Percentiles rank a stretch among this genome's conserved stretches.
Conservation (phyloP, 352 stramenopile genomes). For the Pythium sukuiense region DNA sequence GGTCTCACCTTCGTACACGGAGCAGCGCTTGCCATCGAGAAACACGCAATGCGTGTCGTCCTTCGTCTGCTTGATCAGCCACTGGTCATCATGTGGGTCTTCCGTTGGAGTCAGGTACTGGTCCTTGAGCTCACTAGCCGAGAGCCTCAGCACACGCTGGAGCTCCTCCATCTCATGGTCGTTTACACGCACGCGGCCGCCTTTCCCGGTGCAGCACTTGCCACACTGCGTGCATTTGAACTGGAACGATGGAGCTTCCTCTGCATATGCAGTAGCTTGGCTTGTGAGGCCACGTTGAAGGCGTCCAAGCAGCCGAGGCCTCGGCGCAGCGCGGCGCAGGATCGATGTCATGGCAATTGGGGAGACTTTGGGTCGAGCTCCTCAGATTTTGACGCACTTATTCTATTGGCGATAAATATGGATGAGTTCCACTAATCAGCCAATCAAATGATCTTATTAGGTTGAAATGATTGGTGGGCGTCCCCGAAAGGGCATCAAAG, state of each 20-base stretch:
- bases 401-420: not conserved
- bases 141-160: slow-evolving; percentile 31
- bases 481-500: slow-evolving; percentile 22
- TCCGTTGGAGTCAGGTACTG: slow-evolving; percentile 33
- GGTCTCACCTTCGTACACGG: slow-evolving; percentile 43
- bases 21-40: slow-evolving; percentile 62
- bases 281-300: slow-evolving; percentile 31
- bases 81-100: slow-evolving; percentile 21
- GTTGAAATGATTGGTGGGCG: slow-evolving; percentile 26
- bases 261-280: slow-evolving; percentile 26
- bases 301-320: not conserved
- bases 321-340: not conserved
- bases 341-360: not conserved
- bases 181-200: slow-evolving; percentile 71
- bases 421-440: not conserved
- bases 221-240: slow-evolving; percentile 78
- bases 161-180: slow-evolving; percentile 53
- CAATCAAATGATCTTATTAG: not conserved
- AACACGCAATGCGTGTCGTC: slow-evolving; percentile 71
- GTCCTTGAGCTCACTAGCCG: slow-evolving; percentile 35
- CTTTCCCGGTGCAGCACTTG: slow-evolving; percentile 76
- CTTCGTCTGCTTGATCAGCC: slow-evolving; percentile 45
- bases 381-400: not conserved
- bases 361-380: not conserved
- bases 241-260: slow-evolving; percentile 30